Evolutionary conservation across 495 filamentous ascomycete genomes (phyloP).

Genomic region (Xylaria bambusicola): DNA sequence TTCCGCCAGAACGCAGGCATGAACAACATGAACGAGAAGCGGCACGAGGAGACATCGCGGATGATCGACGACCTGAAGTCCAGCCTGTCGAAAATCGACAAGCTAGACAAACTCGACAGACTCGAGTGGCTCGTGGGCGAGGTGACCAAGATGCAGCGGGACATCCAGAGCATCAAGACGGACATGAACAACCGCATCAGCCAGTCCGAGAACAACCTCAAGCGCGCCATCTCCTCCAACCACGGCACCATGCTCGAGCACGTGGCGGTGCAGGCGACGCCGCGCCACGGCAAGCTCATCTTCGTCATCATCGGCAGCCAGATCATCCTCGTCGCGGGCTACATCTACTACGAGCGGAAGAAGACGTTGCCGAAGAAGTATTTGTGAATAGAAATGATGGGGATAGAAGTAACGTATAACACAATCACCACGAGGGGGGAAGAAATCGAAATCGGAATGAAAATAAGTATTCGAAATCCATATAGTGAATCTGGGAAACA

Average conservation of each 20-base stretch:
- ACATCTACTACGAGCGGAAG: conserved; percentile 79
- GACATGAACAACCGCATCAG: conserved; percentile 52
- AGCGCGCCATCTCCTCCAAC: conserved; percentile 69
- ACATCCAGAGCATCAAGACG: conserved; percentile 58
- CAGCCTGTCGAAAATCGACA: conserved; percentile 42
- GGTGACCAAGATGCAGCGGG: conserved; percentile 64
- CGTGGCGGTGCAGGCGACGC: conserved; percentile 54
- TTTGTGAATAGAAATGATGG: conserved; percentile 57
- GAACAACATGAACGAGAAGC: conserved; percentile 53
- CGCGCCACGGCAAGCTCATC: conserved; percentile 72
- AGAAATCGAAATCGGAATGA: too few relatives aligned
- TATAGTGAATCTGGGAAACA: too few relatives aligned
- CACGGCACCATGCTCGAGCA: conserved; percentile 66
- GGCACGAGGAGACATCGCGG: conserved; percentile 56
- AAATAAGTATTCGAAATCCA: too few relatives aligned
- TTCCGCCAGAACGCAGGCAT: conserved; percentile 62
- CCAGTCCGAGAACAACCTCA: conserved; percentile 74
- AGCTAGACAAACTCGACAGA: conserved; percentile 42
- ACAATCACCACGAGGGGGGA: too few relatives aligned
- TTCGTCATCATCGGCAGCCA: conserved; percentile 77
- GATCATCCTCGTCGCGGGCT: conserved; percentile 65
- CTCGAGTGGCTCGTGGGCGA: conserved; percentile 47
- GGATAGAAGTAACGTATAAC: too few relatives aligned
- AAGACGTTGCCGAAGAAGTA: conserved; percentile 90
- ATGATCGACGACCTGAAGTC: conserved; percentile 44